Base-by-base conservation (phyloP, 2,329 filamentous ascomycete genomes). In the Venturia carpophila region DNA sequence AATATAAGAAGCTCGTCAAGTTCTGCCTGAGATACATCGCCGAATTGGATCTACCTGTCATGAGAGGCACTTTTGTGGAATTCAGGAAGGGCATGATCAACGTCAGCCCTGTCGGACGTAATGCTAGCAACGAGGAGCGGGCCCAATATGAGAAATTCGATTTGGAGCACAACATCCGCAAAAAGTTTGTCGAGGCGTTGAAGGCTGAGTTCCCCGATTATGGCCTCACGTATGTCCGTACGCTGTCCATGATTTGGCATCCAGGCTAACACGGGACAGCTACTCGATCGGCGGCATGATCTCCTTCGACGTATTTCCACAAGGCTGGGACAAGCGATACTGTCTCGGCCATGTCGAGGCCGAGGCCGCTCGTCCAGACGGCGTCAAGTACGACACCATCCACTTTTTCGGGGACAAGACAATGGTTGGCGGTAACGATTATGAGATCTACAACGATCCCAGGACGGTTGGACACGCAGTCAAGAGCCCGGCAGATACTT, bases 371-470 rank as follows among this genome's bases (percentile, higher is more conserved):
- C 69, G 76, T 75, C 81, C 83, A 49, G 87, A 85, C 72, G 87
- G 88, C 68, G 80, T 95, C 68, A 79, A 87, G 30, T 97, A 93
- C 82, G 90, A 86, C 70, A 93, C 85, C 56, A 89, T 97, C 71
- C 94, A 97, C 82, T 97, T 97, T 84, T 99, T 97, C 73, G 94
- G 94, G 69, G 94, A 99, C 83, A 99, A 97, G 87, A 90, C 90
- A 34, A 87, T 86, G 74, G 78, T 87, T 75, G 93, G 94, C 68
- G 94, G 94, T 68, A 99, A 97, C 76, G 94, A 99, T 78, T 93
- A 87, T 75, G 93, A 97, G 81, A 97, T 99, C 74, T 97, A 88
- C 77, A 82, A 79, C 69, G 93, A 97, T 75, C 73, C 83, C 64
- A 83, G 93, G 73, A 95, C 90, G 43, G 87, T 89, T 67, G 94